A percentile compares a stretch with the other conserved stretches of the same genome.
Evolutionary conservation across 164 flowering plant species (phyloP).

Genomic region (Saururus chinensis): DNA sequence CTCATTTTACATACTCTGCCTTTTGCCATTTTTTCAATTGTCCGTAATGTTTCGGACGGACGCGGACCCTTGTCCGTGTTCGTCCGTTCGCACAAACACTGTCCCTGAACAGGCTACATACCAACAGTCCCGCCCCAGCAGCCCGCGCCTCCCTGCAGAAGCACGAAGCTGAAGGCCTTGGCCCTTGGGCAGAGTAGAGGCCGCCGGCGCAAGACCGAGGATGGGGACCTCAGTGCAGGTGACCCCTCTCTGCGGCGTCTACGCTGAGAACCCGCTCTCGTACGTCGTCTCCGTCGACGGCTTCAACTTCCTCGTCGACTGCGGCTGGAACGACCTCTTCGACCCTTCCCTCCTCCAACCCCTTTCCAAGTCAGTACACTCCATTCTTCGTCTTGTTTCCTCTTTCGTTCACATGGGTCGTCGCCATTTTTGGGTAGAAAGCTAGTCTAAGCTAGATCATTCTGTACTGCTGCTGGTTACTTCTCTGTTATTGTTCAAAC

Average conservation of each 20-base stretch:
- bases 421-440: background rate
- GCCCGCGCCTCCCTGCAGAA: no score
- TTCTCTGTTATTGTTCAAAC: no score
- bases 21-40: no score
- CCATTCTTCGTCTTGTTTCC: background rate
- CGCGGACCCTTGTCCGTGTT: no score
- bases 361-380: constrained; percentile 49
- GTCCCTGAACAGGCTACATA: no score
- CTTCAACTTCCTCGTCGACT: constrained; percentile 87
- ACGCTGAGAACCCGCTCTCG: constrained; percentile 77
- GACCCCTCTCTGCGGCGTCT: constrained; percentile 80
- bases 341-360: constrained; percentile 72
- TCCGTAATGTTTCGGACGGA: no score
- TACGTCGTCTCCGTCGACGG: constrained; percentile 80
- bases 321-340: constrained; percentile 97
- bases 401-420: background rate
- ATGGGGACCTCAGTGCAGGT: constrained; percentile 99
- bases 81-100: no score
- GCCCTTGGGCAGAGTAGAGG: background rate
- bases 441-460: no score
- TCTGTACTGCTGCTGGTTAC: no score
- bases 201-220: background rate
- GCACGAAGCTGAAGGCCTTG: no score
- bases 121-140: no score
- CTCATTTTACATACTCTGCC: no score